A percentile compares a stretch with the other conserved stretches of the same genome.
Conservation (phyloP, 1,284 basidiomycete species). For the Phellinidium pouzarii region DNA sequence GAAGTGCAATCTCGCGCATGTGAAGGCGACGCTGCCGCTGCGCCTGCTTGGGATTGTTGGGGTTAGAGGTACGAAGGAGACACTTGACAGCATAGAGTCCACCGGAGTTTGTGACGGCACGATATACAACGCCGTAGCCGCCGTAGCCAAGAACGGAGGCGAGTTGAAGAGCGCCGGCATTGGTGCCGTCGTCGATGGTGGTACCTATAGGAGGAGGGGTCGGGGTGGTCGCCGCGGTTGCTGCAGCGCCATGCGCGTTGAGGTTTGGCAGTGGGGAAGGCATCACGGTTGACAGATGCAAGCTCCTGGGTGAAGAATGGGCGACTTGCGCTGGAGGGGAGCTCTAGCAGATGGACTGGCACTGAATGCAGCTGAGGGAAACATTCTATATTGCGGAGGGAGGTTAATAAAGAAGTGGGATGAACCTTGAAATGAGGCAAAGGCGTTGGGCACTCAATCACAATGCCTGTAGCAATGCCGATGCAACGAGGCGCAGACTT, state of each 20-base stretch:
- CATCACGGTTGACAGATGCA: slow-evolving; percentile 8
- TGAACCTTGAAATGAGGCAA: slow-evolving; percentile 17
- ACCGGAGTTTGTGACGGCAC: slow-evolving; percentile 59
- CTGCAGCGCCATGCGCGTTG: slow-evolving; percentile 10
- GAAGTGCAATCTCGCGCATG: slow-evolving; percentile 77
- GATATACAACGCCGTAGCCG: slow-evolving; percentile 96
- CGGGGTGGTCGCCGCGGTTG: slow-evolving; percentile 30
- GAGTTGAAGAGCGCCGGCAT: slow-evolving; percentile 65
- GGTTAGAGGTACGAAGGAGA: slow-evolving; percentile 40
- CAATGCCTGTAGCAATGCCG: slow-evolving; percentile 9
- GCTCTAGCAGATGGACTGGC: slow-evolving; percentile 16
- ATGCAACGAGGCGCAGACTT: slow-evolving; percentile 15
- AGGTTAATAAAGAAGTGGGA: slow-evolving; percentile 3
- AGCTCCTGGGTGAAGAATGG: slow-evolving; percentile 8
- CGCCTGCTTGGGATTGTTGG: slow-evolving; percentile 43
- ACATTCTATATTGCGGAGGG: slow-evolving; percentile 2
- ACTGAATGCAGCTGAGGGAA: slow-evolving; percentile 15
- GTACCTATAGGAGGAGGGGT: slow-evolving; percentile 66
- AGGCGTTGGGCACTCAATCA: slow-evolving; percentile 13
- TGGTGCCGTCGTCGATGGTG: slow-evolving; percentile 65
- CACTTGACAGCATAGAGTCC: slow-evolving; percentile 90
- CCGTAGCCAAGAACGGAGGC: slow-evolving; percentile 89
- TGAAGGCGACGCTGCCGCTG: slow-evolving; percentile 66
- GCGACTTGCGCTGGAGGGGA: slow-evolving; percentile 16
- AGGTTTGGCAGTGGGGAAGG: slow-evolving; percentile 15